A percentile compares a stretch with the other conserved stretches of the same genome.
Evolutionary conservation across 345 rosid species (phyloP).

Genomic region (Bretschneidera sinensis): DNA sequence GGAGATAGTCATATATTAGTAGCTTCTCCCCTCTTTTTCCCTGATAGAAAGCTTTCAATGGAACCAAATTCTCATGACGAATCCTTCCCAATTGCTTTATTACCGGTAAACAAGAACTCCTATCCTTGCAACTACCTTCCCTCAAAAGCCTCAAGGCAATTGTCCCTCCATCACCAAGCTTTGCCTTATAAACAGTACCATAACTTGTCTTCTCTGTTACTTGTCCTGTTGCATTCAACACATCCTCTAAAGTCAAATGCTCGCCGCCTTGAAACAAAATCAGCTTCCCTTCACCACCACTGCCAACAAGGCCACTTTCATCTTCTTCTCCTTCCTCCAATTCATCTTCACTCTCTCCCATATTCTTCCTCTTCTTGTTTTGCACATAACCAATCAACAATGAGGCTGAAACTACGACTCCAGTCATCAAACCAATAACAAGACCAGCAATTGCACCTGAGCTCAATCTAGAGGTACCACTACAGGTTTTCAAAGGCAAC

Average conservation of each 20-base stretch:
- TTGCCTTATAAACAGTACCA: slow-evolving; percentile 94
- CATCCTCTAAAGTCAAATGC: slow-evolving; percentile 89
- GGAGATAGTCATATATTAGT: slow-evolving; percentile 91
- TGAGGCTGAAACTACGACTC: slow-evolving; percentile 80
- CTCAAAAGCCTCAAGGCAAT: slow-evolving; percentile 89
- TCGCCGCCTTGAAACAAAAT: slow-evolving; percentile 94
- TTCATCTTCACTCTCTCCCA: slow-evolving; percentile 68
- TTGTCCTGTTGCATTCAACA: slow-evolving; percentile 94
- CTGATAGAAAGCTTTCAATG: slow-evolving; percentile 92
- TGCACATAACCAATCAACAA: slow-evolving; percentile 82
- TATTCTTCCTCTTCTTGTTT: slow-evolving; percentile 64
- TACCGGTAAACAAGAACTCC: slow-evolving; percentile 63
- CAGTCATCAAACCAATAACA: slow-evolving; percentile 90
- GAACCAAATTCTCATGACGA: slow-evolving; percentile 87
- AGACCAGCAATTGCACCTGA: slow-evolving; percentile 92
- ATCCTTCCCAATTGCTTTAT: slow-evolving; percentile 74
- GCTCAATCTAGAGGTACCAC: slow-evolving; percentile 57
- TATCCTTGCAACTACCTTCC: slow-evolving; percentile 93
- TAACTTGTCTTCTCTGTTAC: slow-evolving; percentile 94
- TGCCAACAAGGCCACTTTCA: slow-evolving; percentile 35
- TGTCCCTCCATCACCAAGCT: slow-evolving; percentile 88
- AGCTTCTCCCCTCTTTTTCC: slow-evolving; percentile 98
- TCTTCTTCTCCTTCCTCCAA: slow-evolving; percentile 68
- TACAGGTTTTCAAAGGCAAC: slow-evolving; percentile 60
- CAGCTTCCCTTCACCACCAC: slow-evolving; percentile 67